phyloP scores from a whole-genome alignment of 805 yeast genomes.

The Lipomyces yamadae region DNA sequence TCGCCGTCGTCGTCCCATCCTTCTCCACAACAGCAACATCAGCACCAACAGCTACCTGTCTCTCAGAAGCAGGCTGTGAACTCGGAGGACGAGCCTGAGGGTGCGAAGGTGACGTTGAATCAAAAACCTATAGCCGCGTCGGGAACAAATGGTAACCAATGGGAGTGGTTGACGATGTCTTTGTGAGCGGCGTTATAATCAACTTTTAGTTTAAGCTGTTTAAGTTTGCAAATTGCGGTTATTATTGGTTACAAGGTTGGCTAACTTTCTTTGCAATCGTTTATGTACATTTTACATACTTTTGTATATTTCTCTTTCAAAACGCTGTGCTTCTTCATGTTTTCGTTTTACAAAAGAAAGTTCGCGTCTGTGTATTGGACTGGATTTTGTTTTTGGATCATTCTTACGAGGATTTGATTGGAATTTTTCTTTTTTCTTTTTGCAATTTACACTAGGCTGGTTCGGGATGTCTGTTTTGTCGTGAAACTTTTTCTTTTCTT shows the following conservation, averaged over 20 bases:
- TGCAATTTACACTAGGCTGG: background rate
- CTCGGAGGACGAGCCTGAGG: slow-evolving; percentile 1
- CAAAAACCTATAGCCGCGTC: slow-evolving; percentile 14
- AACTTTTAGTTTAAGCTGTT: background rate
- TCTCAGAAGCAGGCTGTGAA: slow-evolving; percentile 14
- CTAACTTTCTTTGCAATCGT: background rate
- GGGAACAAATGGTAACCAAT: slow-evolving; percentile 39
- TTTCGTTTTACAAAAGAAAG: slow-evolving; percentile 4
- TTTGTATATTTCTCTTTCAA: background rate
- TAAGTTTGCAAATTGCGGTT: background rate
- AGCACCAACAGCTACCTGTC: slow-evolving; percentile 32
- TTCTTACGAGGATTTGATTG: slow-evolving; percentile 1
- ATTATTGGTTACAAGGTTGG: background rate
- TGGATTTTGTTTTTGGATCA: background rate
- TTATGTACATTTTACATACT: background rate
- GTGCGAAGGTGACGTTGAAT: slow-evolving; percentile 19
- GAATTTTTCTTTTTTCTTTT: background rate
- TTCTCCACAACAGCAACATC: slow-evolving; percentile 25
- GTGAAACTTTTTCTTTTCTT: background rate
- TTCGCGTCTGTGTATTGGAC: background rate
- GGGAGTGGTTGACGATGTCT: slow-evolving; percentile 47
- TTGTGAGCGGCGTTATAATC: slow-evolving; percentile 33
- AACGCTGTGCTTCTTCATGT: background rate
- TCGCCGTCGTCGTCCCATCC: slow-evolving; percentile 8
- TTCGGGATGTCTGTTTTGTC: slow-evolving; percentile 2